These are phyloP conservation scores for Colletotrichum sp. DNA, from an alignment of 2,329 filamentous ascomycete genomes.

Conservation along the genomic window DNA sequence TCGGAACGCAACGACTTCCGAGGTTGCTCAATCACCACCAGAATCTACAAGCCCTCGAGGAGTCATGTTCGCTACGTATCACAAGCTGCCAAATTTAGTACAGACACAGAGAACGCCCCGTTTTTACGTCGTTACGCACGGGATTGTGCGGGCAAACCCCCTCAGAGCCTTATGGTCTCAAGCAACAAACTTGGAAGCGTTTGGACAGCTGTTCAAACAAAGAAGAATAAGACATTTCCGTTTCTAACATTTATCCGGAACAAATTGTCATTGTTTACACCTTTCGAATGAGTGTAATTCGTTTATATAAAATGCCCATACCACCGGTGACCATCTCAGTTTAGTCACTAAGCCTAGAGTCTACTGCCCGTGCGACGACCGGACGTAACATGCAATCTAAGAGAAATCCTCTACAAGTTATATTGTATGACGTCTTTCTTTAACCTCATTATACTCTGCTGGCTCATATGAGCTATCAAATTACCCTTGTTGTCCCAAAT, in stretches of 20 bases:
- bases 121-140: no score
- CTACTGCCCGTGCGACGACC: not conserved
- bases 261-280: no score
- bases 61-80: not conserved
- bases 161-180: not conserved
- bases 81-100: not conserved
- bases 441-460: not conserved
- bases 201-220: no score
- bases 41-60: not conserved
- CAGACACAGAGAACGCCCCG: not conserved
- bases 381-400: not conserved
- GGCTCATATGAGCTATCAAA: not conserved
- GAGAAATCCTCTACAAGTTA: not conserved
- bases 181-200: not conserved
- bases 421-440: not conserved
- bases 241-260: no score
- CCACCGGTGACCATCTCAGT: no score
- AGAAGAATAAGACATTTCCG: no score
- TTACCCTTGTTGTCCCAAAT: not conserved
- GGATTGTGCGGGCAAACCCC: rapidly evolving
- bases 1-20: not conserved
- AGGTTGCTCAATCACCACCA: not conserved
- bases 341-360: no score
- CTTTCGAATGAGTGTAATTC: no score
- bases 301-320: no score